Base-by-base conservation (phyloP, 441 rosid species). In the Erodium chrysanthum region DNA sequence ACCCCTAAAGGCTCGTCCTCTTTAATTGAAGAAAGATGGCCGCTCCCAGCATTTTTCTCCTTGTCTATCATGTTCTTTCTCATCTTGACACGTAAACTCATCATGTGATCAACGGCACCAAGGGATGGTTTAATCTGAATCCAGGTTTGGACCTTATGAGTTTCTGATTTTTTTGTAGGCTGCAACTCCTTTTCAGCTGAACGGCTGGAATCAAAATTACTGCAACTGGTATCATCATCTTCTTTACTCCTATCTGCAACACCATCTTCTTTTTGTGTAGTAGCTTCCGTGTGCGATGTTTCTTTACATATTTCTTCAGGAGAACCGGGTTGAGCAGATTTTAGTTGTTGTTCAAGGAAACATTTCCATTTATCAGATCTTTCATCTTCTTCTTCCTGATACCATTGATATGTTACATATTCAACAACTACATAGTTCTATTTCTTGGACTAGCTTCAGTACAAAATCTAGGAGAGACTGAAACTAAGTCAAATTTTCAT, bases 371-470 rank as follows among this genome's bases (percentile, higher is more conserved):
- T 85, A 67, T 92, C 96, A 70, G 99, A 92, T 82, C 99, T 85
- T 85, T 95, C 99, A 78, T 92, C 97, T 79, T 95, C 99, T 80
- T 95, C 99, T 76, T 95, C 99, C 99, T 95, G 76, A 66, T 18
- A 75, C 35, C 22, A 64, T 68, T 35, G 54, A 27, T 63, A 66
- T 37, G 64, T 68, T 73, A 73, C 46, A 69, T 29, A 54, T 44
- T 60, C 25, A 64, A 71, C 70, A 56, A 58, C 70, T 50, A 7
- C 7, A n/a, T 15, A 6, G 20, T 15, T 50, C 46, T 25, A 25
- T 75, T 65, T 68, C 12, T 37, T 54, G 10, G 7, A 10, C 9
- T 17, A 10, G 5, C 46, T 9, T 35, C 46, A 4, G 23, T 35
- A 22, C n/a, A 65, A 2, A 18, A 67, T 31, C 65, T 46, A 68